Evolutionary conservation across 352 stramenopile species (phyloP), one percentile per base, ranked within the genome.

Genomic region (Globisporangium barbulae): DNA sequence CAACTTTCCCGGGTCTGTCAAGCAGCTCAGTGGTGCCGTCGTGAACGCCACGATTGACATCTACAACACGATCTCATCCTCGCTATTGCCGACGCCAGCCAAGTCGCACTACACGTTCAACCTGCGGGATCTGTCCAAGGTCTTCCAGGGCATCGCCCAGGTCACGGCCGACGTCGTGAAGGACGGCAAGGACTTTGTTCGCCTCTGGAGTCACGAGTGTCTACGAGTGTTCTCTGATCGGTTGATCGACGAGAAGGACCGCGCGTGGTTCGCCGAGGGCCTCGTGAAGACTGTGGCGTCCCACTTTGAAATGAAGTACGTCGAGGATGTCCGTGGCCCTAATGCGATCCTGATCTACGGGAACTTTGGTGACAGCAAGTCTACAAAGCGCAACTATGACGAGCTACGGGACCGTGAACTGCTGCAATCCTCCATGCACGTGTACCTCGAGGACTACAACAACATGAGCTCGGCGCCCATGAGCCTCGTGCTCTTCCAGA

Each of bases 101-200:
- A 98, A 98, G 73, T 96, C 85, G 3, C 93, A 98, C 67, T 98
- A 98, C 69, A 98, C 93, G 17, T 98, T 98, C 74, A 98, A 98
- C 62, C 71, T 98, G 17, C 86, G 93, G 8, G 92, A 98, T 66
- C 69, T 98, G 39, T 94, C 84, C 59, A 98, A 98, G 67, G 91
- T 98, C 3, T 97, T 98, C 64, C 91, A 97, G 54, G 93, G 93
- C 5, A 89, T 98, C 31, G 82, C 89, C 1, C 91, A 96, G 60
- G 89, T 81, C 12, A 87, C 87, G 53, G 65, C 79, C 6, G 84
- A 96, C 8, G 72, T 83, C 1, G 76, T 97, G 4, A 87, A 89
- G 41, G 90, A 97, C 33, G 85, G 81, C 3, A 90, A 94, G 25
- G 79, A 90, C 35, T 91, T 97, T 56, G 78, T 97, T 13, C 81